Conservation (phyloP, 2,329 filamentous ascomycete genomes). For the Neobulgaria alba region DNA sequence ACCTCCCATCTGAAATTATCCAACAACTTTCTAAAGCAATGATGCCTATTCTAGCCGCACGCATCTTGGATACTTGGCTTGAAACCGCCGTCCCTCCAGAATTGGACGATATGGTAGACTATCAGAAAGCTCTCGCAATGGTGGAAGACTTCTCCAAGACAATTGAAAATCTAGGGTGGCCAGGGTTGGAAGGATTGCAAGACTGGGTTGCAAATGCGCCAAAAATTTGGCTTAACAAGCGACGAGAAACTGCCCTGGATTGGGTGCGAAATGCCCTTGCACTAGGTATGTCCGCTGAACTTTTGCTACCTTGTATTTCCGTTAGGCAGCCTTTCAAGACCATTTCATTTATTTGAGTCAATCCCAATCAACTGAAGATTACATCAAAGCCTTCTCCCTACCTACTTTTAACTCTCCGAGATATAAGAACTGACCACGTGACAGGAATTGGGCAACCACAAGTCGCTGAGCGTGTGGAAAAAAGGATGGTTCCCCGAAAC, state of each 20-base stretch:
- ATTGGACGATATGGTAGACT: slow-evolving; percentile 59
- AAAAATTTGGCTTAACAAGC: slow-evolving; percentile 76
- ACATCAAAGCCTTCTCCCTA: not conserved
- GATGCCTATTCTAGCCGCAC: slow-evolving; percentile 58
- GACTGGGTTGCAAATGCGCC: slow-evolving; percentile 78
- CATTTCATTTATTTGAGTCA: too few species aligned
- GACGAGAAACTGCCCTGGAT: slow-evolving; percentile 71
- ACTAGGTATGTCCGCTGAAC: too few species aligned
- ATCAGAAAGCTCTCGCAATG: slow-evolving; percentile 60
- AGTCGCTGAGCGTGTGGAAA: slow-evolving; percentile 76
- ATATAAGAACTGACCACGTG: slow-evolving; percentile 1
- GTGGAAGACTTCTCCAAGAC: slow-evolving; percentile 55
- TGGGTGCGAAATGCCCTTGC: slow-evolving; percentile 62
- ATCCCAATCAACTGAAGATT: not conserved
- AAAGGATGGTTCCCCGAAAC: slow-evolving; percentile 60
- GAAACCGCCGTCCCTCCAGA: slow-evolving; percentile 67
- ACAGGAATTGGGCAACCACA: slow-evolving; percentile 58
- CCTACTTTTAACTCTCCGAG: not conserved
- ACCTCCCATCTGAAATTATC: slow-evolving; percentile 46
- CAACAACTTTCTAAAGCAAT: slow-evolving; percentile 58
- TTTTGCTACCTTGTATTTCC: too few species aligned
- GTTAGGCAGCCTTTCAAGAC: too few species aligned
- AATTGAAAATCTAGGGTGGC: slow-evolving; percentile 56
- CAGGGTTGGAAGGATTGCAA: slow-evolving; percentile 50
- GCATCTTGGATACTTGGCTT: slow-evolving; percentile 67